Base-by-base conservation (phyloP, 192 early-diverging fungal species). In the Coemansia sp. region DNA sequence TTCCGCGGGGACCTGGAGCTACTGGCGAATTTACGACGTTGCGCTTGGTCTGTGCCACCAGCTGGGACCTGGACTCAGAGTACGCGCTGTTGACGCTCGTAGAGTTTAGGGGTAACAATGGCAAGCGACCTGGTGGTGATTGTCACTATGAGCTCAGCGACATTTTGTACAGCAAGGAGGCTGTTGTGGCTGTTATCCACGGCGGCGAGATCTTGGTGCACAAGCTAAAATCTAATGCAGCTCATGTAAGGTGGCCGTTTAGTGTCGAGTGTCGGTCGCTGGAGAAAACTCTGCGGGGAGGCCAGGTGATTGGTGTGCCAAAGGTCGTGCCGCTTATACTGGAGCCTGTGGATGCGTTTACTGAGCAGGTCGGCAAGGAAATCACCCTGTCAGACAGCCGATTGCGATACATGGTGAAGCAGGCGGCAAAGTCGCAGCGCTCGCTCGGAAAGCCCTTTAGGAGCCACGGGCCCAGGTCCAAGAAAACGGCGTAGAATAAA, bases 81-180 rank as follows among this genome's bases (percentile, higher is more conserved):
- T 20, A 18, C 8, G 20, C 56, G 14, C 33, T 58, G 18, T 4
- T 21, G 33, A 16, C 31, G 33, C 33, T 56, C 16, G 18, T 3
- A 0, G 31, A 35, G 28, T 56, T 34, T 16, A 24, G 16, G 23
- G n/a, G n/a, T 28, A 46, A n/a, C 26, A 16, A 3, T 14, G 9
- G 5, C 9, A 23, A 18, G 8, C 45, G 18, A 8, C 21, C 45
- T 20, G 9, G 45, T 21, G 20, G 45, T 10, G 13, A 14, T 5
- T 23, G 0, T 21, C 20, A 39, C 2, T 59, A 43, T 16, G 31
- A 16, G 20, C 62, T 64, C 16, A 33, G 34, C 57, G 56, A 50
- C 7, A 3, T 71, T 18, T 23, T 71, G 34, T 71, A 70, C 18
- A 18, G 26, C 34, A 57, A 64, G 21, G 39, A 59, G 21, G 26